Evolutionary conservation across 176 grass and related monocot species (phyloP), one percentile per base, ranked within the genome.

Genomic region (Metroxylon sagu): DNA sequence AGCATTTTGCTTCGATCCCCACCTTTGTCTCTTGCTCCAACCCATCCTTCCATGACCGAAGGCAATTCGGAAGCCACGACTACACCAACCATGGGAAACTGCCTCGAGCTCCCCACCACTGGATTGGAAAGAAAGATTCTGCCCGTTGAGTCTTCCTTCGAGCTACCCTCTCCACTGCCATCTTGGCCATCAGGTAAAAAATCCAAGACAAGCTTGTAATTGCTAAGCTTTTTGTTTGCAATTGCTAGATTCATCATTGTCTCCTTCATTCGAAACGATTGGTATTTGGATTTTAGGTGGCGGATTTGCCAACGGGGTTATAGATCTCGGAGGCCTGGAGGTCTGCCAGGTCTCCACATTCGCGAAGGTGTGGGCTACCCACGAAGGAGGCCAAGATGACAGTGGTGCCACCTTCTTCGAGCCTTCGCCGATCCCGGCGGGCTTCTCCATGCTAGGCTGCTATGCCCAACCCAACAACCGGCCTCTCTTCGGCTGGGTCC

Each of bases 381-480:
- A 62, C 7, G 75, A 82, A 27, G 90, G 86, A n/a, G 91, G 83
- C 64, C 69, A 71, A 5, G 83, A 87, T 23, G 57, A 72, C 64
- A 31, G 29, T 17, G 87, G 92, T 14, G 72, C 75, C 49, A 79
- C 75, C 72, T 85, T 90, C 81, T 88, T 91, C 66, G 62, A 68
- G 60, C 87, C 92, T 1, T 18, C 75, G 4, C 53, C 65, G 4
- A n/a, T 96, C 8, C 83, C 83, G 3, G 4, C 52, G n/a, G 91
- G 83, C 12, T 88, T 90, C 66, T 77, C 26, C 62, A n/a, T 78
- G 16, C 72, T 97, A 1, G 87, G 87, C 3, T 66, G 80, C 63
- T 97, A 91, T 64, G 80, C 72, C 5, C 84, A 97, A 43, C 72
- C 87, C 58, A 97, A 97, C 81, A 83, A 83, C 69, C 63, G 71